A percentile compares a stretch with the other conserved stretches of the same genome.
Conservation (phyloP, 2,329 filamentous ascomycete species). For the Fusarium acutatum region DNA sequence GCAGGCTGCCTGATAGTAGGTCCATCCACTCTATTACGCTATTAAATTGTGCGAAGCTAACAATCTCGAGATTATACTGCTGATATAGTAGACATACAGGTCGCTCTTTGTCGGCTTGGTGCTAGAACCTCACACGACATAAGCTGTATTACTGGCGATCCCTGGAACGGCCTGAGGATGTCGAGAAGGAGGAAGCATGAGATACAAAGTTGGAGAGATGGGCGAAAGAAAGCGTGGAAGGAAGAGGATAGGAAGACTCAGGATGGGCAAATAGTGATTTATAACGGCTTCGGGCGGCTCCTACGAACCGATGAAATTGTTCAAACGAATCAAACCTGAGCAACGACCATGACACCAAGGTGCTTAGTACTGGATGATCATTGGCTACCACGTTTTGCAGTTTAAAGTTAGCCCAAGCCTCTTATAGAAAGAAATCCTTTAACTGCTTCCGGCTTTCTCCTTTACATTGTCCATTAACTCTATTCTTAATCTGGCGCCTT, state of each 20-base stretch:
- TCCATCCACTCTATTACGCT: rapidly evolving
- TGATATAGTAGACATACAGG: not conserved
- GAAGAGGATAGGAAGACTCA: not conserved
- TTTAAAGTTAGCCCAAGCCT: rapidly evolving
- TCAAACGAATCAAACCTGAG: not conserved
- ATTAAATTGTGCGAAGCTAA: not conserved
- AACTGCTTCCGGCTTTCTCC: no score
- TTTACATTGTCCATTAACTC: no score
- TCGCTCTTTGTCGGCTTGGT: not conserved
- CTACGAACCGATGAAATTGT: not conserved
- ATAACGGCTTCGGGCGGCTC: not conserved
- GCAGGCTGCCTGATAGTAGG: not conserved
- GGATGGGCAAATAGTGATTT: not conserved
- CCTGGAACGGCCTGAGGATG: rapidly evolving
- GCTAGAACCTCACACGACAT: rapidly evolving
- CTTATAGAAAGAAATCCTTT: rapidly evolving
- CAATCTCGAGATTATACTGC: not conserved
- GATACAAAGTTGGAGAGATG: not conserved
- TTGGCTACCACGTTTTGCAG: rapidly evolving
- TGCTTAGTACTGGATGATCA: not conserved
- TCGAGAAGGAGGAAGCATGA: rapidly evolving
- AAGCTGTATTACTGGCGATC: rapidly evolving
- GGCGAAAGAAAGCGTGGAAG: not conserved
- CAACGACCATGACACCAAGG: not conserved
- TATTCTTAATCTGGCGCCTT: no score